Conservation (phyloP, 139 green algal species). For the Picochlorum sp. region DNA sequence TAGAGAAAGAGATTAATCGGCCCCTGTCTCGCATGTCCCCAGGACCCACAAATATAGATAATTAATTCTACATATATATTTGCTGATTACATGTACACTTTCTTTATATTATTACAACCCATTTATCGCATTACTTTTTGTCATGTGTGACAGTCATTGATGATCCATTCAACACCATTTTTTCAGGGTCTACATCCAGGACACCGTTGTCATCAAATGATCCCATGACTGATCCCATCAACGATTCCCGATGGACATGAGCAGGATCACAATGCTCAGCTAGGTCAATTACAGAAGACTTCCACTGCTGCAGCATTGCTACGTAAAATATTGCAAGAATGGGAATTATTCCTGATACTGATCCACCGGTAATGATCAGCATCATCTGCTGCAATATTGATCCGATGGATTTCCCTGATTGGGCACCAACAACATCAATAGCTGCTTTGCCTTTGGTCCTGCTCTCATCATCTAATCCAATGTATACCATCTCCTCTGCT, state of each 20-base stretch:
- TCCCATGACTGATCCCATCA: constrained; percentile 5
- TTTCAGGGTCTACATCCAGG: background rate
- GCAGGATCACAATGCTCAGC: constrained; percentile 19
- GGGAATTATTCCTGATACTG: constrained; percentile 52
- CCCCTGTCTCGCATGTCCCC: too few species aligned
- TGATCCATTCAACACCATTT: background rate
- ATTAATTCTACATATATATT: too few species aligned
- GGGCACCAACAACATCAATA: constrained; percentile 81
- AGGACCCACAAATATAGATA: too few species aligned
- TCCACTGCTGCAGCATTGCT: constrained; percentile 55
- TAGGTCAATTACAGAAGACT: constrained; percentile 21
- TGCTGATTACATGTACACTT: too few species aligned
- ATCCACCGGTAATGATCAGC: constrained; percentile 40
- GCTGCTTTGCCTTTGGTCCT: constrained; percentile 86
- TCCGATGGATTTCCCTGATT: constrained; percentile 59
- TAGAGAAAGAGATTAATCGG: background rate
- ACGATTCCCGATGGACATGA: constrained; percentile 15
- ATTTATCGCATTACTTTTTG: too few species aligned
- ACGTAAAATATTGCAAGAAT: constrained; percentile 59
- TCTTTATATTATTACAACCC: too few species aligned
- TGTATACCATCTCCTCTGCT: constrained; percentile 90
- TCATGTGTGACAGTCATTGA: too few species aligned
- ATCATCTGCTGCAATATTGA: constrained; percentile 56
- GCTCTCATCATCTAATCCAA: constrained; percentile 55
- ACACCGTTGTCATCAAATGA: background rate